Percentiles rank a stretch among this genome's conserved stretches.
Evolutionary conservation across 2,329 filamentous ascomycete genomes (phyloP).

Genomic region (Fusarium stilboides): DNA sequence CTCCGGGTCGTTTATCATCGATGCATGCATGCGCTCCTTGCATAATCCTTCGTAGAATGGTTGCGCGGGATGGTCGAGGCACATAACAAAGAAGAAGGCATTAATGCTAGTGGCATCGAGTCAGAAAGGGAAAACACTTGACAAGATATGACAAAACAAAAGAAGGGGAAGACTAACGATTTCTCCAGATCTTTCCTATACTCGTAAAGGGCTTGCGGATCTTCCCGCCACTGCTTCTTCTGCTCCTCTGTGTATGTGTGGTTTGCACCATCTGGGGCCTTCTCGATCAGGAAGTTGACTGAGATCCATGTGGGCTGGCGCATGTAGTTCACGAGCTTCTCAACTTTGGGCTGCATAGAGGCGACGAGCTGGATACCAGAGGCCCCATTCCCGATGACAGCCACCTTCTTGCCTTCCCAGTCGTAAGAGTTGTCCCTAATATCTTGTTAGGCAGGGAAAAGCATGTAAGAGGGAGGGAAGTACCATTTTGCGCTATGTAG

Average conservation of each 20-base stretch:
- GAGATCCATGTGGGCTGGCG: slow-evolving; percentile 17
- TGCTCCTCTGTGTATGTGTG: slow-evolving; percentile 11
- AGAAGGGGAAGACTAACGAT: background rate
- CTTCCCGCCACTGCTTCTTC: slow-evolving; percentile 4
- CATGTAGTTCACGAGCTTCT: slow-evolving; percentile 14
- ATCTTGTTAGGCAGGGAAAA: background rate
- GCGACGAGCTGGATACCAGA: slow-evolving; percentile 14
- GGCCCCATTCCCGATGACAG: slow-evolving; percentile 9
- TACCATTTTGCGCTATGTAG: slow-evolving; percentile 19
- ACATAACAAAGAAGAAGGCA: slow-evolving; percentile 20
- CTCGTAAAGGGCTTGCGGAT: background rate
- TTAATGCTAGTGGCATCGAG: background rate
- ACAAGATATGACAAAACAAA: background rate
- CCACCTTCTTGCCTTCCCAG: slow-evolving; percentile 9
- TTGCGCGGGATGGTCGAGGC: slow-evolving; percentile 11
- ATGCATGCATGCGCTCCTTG: slow-evolving; percentile 13
- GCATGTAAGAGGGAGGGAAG: rapidly evolving
- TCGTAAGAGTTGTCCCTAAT: slow-evolving; percentile 7
- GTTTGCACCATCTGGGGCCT: slow-evolving; percentile 9
- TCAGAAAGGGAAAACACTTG: background rate
- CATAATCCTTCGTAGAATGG: slow-evolving; percentile 12
- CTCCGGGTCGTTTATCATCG: slow-evolving; percentile 9
- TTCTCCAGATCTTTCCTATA: slow-evolving; percentile 16
- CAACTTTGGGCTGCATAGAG: slow-evolving; percentile 7
- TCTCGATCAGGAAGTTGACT: slow-evolving; percentile 10